A percentile compares a stretch with the other conserved stretches of the same genome.
phyloP scores from a whole-genome alignment of 257 asterid genomes.

The Eustoma russellianum region DNA sequence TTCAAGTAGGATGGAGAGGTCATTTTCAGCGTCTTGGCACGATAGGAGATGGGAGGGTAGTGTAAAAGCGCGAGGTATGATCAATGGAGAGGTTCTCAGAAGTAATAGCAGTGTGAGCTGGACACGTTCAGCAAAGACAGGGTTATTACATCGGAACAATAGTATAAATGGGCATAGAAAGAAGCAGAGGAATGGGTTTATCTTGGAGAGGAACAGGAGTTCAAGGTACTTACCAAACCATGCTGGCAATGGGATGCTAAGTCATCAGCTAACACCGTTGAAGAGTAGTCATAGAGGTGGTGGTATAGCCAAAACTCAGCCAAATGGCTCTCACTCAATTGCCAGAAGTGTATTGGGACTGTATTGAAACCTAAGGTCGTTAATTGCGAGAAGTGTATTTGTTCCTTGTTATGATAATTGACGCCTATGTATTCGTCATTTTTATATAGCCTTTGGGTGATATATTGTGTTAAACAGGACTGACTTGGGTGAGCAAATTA shows the following conservation, averaged over 20 bases:
- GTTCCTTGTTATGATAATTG: too few species aligned
- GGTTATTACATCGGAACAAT: conserved; percentile 36
- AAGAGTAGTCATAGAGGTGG: conserved; percentile 63
- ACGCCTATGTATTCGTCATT: too few species aligned
- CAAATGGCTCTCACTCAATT: conserved; percentile 49
- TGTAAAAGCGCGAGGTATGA: conserved; percentile 34
- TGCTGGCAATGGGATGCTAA: conserved; percentile 61
- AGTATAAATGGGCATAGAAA: conserved; percentile 31
- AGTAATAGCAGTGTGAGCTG: conserved; percentile 64
- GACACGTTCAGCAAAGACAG: conserved; percentile 37
- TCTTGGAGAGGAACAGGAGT: conserved; percentile 74
- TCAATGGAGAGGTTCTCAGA: conserved; percentile 40
- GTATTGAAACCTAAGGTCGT: too few species aligned
- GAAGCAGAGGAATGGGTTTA: conserved; percentile 48
- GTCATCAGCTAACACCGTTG: conserved; percentile 71
- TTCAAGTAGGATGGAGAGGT: conserved; percentile 60
- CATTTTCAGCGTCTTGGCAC: conserved; percentile 63
- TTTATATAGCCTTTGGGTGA: too few species aligned
- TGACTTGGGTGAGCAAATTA: too few species aligned
- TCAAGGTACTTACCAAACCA: conserved; percentile 63
- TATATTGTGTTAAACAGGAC: too few species aligned
- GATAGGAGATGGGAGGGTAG: conserved; percentile 32
- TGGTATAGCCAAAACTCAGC: conserved; percentile 45
- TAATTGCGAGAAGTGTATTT: too few species aligned
- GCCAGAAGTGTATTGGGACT: conserved; percentile 42